Evolutionary conservation across 139 green algal species (phyloP).

Genomic region (Auxenochlorella pyrenoidosa): DNA sequence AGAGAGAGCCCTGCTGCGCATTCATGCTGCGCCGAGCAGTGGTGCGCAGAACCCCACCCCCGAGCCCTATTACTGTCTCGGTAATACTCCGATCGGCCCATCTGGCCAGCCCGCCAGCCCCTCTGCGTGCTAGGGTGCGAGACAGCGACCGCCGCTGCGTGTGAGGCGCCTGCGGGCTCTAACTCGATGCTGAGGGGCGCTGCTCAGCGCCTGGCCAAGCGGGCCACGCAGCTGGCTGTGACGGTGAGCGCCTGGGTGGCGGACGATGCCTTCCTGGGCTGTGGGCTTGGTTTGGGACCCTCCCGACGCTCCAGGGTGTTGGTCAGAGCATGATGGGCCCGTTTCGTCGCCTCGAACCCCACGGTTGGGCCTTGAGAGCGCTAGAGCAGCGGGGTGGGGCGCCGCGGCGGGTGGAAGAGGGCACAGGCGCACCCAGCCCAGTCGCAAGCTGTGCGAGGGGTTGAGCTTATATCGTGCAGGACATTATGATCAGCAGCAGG

Average conservation of each 20-base stretch:
- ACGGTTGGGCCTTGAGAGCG: not conserved
- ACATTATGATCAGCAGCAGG: too few species aligned
- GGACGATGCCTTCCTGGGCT: not conserved
- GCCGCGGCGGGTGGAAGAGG: not conserved
- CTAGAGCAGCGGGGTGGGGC: not conserved
- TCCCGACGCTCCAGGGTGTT: not conserved
- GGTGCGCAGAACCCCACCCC: too few species aligned
- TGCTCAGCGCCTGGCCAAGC: not conserved
- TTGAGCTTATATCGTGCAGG: too few species aligned
- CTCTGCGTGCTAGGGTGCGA: not conserved
- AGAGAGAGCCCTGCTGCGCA: too few species aligned
- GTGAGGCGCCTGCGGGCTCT: not conserved
- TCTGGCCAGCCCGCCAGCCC: too few species aligned
- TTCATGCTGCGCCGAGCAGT: too few species aligned
- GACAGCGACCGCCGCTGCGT: not conserved
- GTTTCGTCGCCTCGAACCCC: not conserved
- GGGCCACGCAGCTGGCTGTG: conserved; percentile 1
- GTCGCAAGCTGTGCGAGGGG: not conserved
- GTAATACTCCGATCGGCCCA: too few species aligned
- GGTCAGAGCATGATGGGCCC: not conserved
- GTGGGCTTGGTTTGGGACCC: not conserved
- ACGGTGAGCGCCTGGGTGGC: not conserved
- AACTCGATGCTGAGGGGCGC: conserved; percentile 16
- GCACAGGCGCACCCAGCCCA: not conserved
- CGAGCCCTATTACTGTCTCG: too few species aligned